These are phyloP conservation scores for Ceriops tagal DNA, from an alignment of 345 rosid genomes.

Conservation along the genomic window DNA sequence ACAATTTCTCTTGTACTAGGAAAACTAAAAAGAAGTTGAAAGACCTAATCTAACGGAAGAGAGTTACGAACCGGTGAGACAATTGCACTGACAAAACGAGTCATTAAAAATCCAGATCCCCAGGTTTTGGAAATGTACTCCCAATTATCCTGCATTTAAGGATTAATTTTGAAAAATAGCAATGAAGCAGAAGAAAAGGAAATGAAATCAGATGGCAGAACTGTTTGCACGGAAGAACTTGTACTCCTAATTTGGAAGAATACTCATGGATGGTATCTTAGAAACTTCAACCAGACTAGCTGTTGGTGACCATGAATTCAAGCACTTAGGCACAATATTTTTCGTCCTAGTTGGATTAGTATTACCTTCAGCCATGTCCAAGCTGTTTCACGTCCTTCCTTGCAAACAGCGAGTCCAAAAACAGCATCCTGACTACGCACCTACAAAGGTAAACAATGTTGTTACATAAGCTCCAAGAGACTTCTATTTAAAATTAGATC, in stretches of 20 bases:
- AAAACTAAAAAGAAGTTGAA: not conserved
- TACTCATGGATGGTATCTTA: not conserved
- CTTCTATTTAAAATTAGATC: not conserved
- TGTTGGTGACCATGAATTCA: no score
- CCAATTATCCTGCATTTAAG: conserved; percentile 63
- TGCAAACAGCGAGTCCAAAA: conserved; percentile 61
- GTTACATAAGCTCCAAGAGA: conserved; percentile 1
- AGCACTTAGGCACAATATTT: not conserved
- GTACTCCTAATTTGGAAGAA: not conserved
- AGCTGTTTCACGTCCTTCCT: conserved; percentile 90
- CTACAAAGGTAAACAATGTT: conserved; percentile 29
- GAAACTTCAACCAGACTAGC: no score
- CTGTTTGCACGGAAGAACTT: not conserved
- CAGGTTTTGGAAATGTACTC: conserved; percentile 56
- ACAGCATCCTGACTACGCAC: conserved; percentile 90
- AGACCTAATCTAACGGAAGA: not conserved
- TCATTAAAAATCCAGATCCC: conserved; percentile 70
- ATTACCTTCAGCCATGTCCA: conserved; percentile 89
- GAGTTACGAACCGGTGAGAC: conserved; percentile 66
- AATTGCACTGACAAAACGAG: conserved; percentile 61
- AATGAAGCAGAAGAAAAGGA: not conserved
- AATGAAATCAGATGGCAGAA: not conserved
- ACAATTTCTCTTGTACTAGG: not conserved
- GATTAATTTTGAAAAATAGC: not conserved
- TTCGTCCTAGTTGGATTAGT: not conserved